Base-by-base conservation (phyloP, 345 rosid genomes). In the Isatis tinctoria region DNA sequence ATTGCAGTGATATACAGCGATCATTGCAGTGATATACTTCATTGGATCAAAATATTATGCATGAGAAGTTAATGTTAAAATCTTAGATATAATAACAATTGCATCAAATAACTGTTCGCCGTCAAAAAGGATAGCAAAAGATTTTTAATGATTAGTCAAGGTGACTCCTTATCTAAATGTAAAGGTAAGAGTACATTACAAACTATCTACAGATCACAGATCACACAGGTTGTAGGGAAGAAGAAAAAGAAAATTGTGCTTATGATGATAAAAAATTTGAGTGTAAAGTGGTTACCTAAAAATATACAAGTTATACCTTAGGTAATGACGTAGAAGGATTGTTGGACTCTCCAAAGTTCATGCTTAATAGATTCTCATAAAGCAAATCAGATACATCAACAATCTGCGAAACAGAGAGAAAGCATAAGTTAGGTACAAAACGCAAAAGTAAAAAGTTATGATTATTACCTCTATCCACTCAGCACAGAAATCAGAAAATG, bases 401-500 rank as follows among this genome's bases (percentile, higher is more conserved):
- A 68, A 87, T 81, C 97, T 95, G 75, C 27, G 53, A 24, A 67
- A 45, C 18, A 45, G 66, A 79, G 65, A 57, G 74, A 66, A 59
- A 73, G 8, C 52, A 20, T 33, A 60, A 40, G 61, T 8, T 22
- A 40, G 57, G 16, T 24, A 18, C 6, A 20, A 7, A 22, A 60
- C 5, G 18, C 35, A 66, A 39, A 58, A 41, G 11, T 51, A 40
- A 48, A 48, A 35, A 2, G 6, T 66, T 3, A 61, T 20, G 51
- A 36, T 10, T 33, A 1, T 30, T 40, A 95, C 98, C 97, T 86
- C 97, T 70, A 95, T 74, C 99, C 99, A 95, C 75, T 95, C 97
- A 62, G 99, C 85, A 80, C 82, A 83, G 73, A 88, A 94, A 78
- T 92, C 97, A 74, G 80, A 79, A 82, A 74, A 86, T 8, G 99